Conservation (phyloP, 2,329 filamentous ascomycete species). For the Dactylonectria estremocensis region DNA sequence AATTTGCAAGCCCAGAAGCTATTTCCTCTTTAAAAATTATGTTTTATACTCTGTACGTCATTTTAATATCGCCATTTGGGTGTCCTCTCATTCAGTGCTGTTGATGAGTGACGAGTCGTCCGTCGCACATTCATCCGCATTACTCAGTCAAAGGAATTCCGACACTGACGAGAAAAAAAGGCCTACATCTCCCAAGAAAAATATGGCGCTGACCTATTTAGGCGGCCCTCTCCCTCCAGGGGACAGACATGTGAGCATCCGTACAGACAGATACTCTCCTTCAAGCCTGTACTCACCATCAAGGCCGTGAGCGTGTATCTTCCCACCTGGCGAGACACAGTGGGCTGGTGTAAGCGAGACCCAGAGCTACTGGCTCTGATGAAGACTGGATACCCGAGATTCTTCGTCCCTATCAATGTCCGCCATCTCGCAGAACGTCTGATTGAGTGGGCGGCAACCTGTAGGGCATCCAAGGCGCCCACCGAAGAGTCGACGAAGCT, state of each 20-base stretch:
- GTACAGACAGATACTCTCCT: neutral
- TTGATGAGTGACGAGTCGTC: too few species aligned
- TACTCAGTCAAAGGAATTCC: too few species aligned
- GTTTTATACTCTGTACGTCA: too few species aligned
- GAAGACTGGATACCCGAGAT: slow-evolving; percentile 49
- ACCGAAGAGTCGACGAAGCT: neutral
- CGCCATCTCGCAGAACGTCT: slow-evolving; percentile 38
- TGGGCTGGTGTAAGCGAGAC: slow-evolving; percentile 45
- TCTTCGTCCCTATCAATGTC: slow-evolving; percentile 46
- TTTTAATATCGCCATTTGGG: too few species aligned
- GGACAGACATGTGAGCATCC: slow-evolving; percentile 46
- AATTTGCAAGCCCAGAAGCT: neutral
- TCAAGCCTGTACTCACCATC: neutral
- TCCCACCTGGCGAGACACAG: slow-evolving; percentile 48
- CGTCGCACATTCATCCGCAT: too few species aligned
- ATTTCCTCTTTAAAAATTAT: neutral
- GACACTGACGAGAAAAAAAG: neutral
- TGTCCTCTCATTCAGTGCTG: too few species aligned
- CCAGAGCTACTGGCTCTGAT: slow-evolving; percentile 39
- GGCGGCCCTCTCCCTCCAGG: slow-evolving; percentile 46
- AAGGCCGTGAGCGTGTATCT: slow-evolving; percentile 52
- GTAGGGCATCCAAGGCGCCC: neutral
- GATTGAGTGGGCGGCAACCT: slow-evolving; percentile 34
- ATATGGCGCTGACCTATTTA: slow-evolving; percentile 6
- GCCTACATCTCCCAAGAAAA: neutral